phyloP scores from a whole-genome alignment of 139 green algal species.

The Haematococcus sp. region DNA sequence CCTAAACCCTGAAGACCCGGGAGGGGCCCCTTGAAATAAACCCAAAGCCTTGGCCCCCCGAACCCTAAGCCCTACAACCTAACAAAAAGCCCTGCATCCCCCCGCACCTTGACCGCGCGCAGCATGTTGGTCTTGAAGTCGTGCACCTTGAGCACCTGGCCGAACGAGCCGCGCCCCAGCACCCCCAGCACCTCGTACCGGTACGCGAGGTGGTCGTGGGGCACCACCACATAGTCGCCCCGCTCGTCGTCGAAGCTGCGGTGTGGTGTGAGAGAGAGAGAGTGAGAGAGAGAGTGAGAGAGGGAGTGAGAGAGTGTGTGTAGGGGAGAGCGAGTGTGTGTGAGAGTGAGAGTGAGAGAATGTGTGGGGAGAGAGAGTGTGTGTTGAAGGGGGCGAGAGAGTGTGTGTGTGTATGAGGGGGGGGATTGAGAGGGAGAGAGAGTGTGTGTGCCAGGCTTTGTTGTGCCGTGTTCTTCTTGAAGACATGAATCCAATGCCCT shows the following conservation, averaged over 20 bases:
- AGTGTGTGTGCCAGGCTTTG: too few species aligned
- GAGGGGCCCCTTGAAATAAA: too few species aligned
- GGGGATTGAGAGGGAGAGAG: too few species aligned
- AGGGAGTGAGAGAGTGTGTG: neutral
- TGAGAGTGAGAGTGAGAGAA: neutral
- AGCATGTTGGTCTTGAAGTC: slow-evolving; percentile 75
- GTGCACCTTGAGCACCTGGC: slow-evolving; percentile 80
- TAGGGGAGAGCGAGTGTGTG: neutral
- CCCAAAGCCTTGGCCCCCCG: too few species aligned
- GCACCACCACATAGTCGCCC: slow-evolving; percentile 67
- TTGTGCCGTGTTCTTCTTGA: too few species aligned
- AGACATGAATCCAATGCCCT: too few species aligned
- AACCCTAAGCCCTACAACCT: too few species aligned
- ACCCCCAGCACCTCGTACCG: slow-evolving; percentile 58
- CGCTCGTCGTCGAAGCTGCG: slow-evolving; percentile 81
- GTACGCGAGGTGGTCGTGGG: slow-evolving; percentile 79
- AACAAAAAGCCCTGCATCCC: too few species aligned
- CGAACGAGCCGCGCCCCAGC: slow-evolving; percentile 82
- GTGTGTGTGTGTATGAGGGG: too few species aligned
- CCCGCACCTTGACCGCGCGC: slow-evolving; percentile 64
- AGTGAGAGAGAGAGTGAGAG: slow-evolving; percentile 8
- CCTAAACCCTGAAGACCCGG: too few species aligned
- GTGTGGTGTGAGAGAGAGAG: slow-evolving; percentile 26
- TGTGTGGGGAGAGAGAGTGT: too few species aligned
- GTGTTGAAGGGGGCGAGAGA: too few species aligned